Evolutionary conservation across 345 rosid genomes (phyloP).

Genomic region (Hibiscus tridactylites): DNA sequence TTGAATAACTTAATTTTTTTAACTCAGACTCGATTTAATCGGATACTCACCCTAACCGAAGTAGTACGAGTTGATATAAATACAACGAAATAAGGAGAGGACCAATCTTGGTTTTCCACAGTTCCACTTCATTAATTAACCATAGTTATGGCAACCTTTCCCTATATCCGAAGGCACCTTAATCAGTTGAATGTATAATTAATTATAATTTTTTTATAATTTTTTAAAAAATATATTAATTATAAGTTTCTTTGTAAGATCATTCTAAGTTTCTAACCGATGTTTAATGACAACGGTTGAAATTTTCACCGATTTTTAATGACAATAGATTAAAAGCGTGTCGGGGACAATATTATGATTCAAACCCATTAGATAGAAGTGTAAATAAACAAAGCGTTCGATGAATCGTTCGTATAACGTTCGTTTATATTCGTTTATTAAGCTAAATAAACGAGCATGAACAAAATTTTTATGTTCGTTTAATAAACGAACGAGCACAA

Average conservation of each 20-base stretch:
- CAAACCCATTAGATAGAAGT: too few relatives aligned
- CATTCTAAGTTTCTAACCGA: too few relatives aligned
- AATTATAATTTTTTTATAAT: not conserved
- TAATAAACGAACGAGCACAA: too few relatives aligned
- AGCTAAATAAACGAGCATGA: too few relatives aligned
- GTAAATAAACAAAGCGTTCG: too few relatives aligned
- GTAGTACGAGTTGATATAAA: not conserved
- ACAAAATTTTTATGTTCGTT: too few relatives aligned
- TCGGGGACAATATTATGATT: not conserved
- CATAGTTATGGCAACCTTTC: not conserved
- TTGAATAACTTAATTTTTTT: too few relatives aligned
- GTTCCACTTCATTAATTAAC: not conserved
- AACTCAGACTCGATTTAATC: too few relatives aligned
- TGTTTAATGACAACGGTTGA: not conserved
- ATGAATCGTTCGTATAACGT: too few relatives aligned
- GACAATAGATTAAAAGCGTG: not conserved
- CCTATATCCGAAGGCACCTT: not conserved
- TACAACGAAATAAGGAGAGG: not conserved
- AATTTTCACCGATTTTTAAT: not conserved
- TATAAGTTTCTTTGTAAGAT: not conserved
- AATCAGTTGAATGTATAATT: not conserved
- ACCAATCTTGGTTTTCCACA: not conserved
- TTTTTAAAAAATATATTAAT: not conserved
- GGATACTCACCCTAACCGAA: too few relatives aligned
- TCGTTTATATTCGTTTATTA: too few relatives aligned